Conservation (phyloP, 371 early-diverging fungal species). For the Conidiobolus incongruus region DNA sequence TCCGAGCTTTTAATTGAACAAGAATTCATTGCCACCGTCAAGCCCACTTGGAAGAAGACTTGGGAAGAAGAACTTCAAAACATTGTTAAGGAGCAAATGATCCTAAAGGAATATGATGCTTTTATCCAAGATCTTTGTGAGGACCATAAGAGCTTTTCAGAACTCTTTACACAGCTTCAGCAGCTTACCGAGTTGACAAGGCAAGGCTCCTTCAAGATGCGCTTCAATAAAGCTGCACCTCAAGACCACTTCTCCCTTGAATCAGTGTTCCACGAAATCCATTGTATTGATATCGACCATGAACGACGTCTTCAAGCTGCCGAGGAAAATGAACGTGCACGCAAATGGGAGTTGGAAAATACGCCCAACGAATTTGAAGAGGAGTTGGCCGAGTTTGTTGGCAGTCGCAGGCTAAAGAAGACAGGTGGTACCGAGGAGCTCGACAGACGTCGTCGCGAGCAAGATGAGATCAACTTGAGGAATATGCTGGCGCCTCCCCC, state of each 20-base stretch:
- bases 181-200: constrained; percentile 30
- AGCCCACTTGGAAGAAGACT: constrained; percentile 49
- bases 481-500: constrained; percentile 17
- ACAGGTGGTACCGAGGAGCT: constrained; percentile 46
- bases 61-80: constrained; percentile 61
- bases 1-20: constrained; percentile 1
- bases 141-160: constrained; percentile 25
- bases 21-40: constrained; percentile 21
- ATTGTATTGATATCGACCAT: constrained; percentile 37
- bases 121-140: constrained; percentile 33
- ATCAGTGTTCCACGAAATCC: constrained; percentile 41
- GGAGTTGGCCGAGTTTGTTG: constrained; percentile 41
- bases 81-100: constrained; percentile 53
- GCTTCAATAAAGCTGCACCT: constrained; percentile 25
- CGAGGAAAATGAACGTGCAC: constrained; percentile 31
- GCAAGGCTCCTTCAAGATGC: constrained; percentile 12
- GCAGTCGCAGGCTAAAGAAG: constrained; percentile 26
- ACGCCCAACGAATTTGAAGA: constrained; percentile 43
- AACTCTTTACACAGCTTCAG: constrained; percentile 27
- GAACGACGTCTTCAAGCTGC: constrained; percentile 38
- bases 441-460: constrained; percentile 31
- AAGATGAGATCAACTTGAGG: constrained; percentile 28
- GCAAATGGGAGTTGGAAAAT: constrained; percentile 34
- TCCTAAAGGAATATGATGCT: constrained; percentile 47
- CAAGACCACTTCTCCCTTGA: constrained; percentile 37